Conservation (phyloP, 257 asterid genomes). For the Cordia subcordata region DNA sequence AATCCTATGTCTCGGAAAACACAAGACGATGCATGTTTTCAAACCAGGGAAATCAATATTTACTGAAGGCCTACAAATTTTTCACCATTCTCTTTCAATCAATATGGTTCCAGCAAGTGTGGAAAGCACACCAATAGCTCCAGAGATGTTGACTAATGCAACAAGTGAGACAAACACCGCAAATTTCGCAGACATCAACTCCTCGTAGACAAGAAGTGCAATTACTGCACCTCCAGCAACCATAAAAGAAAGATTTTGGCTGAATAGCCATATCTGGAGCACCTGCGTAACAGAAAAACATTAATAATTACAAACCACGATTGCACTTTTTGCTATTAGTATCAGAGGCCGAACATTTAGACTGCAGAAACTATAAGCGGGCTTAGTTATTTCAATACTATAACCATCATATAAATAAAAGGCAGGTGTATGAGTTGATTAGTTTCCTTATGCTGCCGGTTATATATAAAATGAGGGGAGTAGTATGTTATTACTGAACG, state of each 20-base stretch:
- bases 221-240: slow-evolving; percentile 80
- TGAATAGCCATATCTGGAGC: slow-evolving; percentile 59
- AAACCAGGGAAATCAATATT: not conserved
- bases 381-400: too few species aligned
- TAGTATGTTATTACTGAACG: too few species aligned
- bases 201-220: slow-evolving; percentile 46
- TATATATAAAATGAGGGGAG: too few species aligned
- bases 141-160: slow-evolving; percentile 54
- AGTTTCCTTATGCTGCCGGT: too few species aligned
- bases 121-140: slow-evolving; percentile 79
- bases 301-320: not conserved
- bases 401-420: too few species aligned
- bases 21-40: not conserved
- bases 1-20: not conserved
- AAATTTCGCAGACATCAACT: slow-evolving; percentile 32
- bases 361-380: too few species aligned
- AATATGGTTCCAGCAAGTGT: slow-evolving; percentile 89
- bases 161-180: slow-evolving; percentile 41
- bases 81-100: slow-evolving; percentile 92
- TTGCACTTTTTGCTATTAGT: not conserved
- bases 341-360: too few species aligned
- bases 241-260: slow-evolving; percentile 68
- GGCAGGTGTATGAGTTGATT: too few species aligned
- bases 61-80: not conserved
- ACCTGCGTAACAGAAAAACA: slow-evolving; percentile 33